phyloP scores from a whole-genome alignment of 2,329 filamentous ascomycete species.

The Mollisia scopiformis region DNA sequence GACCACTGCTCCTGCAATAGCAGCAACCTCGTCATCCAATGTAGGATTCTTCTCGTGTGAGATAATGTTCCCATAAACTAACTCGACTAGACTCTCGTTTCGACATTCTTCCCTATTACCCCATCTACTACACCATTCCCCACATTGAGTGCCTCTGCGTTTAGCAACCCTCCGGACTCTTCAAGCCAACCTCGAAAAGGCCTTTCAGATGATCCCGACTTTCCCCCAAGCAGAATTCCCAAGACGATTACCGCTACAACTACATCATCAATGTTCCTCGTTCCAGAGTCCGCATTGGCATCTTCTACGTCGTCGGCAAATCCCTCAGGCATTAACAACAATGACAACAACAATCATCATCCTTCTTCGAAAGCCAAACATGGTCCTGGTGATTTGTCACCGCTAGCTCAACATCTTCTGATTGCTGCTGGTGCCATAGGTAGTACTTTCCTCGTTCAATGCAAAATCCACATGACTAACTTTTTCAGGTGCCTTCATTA shows the following conservation, averaged over 20 bases:
- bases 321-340: background rate
- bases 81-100: constrained; percentile 14
- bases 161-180: constrained; percentile 1
- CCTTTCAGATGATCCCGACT: constrained; percentile 14
- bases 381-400: constrained; percentile 19
- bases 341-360: background rate
- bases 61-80: background rate
- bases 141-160: background rate
- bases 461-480: constrained; percentile 2
- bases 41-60: background rate
- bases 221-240: background rate
- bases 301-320: background rate
- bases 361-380: constrained; percentile 4
- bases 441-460: constrained; percentile 13
- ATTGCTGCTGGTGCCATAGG: constrained; percentile 35
- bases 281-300: constrained; percentile 2
- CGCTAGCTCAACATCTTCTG: constrained; percentile 30
- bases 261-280: constrained; percentile 8
- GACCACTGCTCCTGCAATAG: constrained; percentile 6
- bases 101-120: constrained; percentile 15
- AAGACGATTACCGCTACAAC: constrained; percentile 10
- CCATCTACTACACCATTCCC: background rate
- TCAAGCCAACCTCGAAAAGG: constrained; percentile 23
- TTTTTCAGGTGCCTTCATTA: constrained; percentile 33
- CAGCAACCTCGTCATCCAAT: background rate